Evolutionary conservation across 1,139 yeast species (phyloP).

Genomic region (Magnusiomyces sp.): DNA sequence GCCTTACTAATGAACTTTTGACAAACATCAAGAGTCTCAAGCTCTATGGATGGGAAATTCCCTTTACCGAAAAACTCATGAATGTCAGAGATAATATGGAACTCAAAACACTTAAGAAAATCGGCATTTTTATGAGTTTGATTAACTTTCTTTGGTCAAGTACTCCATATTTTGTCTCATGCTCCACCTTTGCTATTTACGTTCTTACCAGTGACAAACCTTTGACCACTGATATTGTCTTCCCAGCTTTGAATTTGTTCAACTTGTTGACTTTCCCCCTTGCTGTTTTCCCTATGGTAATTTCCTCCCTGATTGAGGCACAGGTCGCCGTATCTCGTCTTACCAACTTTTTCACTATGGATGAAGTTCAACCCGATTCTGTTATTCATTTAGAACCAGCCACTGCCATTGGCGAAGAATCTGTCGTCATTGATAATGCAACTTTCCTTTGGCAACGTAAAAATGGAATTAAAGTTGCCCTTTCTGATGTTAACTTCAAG

Average conservation of each 20-base stretch:
- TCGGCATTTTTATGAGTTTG: conserved; percentile 70
- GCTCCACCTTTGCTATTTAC: conserved; percentile 83
- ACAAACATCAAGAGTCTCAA: conserved; percentile 88
- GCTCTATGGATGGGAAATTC: conserved; percentile 90
- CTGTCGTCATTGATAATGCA: conserved; percentile 62
- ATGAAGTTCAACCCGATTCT: conserved; percentile 77
- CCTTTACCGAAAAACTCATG: conserved; percentile 64
- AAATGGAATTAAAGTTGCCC: conserved; percentile 69
- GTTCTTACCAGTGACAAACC: conserved; percentile 57
- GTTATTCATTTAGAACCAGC: conserved; percentile 52
- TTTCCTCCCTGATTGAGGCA: conserved; percentile 80
- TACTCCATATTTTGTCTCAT: conserved; percentile 86
- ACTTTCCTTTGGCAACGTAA: conserved; percentile 85
- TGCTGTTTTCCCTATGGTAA: conserved; percentile 87
- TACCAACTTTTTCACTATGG: conserved; percentile 59
- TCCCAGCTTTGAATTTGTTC: conserved; percentile 79
- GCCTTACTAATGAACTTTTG: conserved; percentile 76
- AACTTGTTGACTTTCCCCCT: conserved; percentile 74
- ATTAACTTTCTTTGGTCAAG: conserved; percentile 74
- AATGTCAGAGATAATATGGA: conserved; percentile 87
- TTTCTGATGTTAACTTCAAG: conserved; percentile 56
- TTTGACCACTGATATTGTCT: conserved; percentile 82
- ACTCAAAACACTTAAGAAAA: conserved; percentile 62
- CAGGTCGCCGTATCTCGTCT: conserved; percentile 80
- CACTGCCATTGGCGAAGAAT: conserved; percentile 51